These are phyloP conservation scores for Centella asiatica DNA, from an alignment of 129 eudicot genomes.

Conservation along the genomic window DNA sequence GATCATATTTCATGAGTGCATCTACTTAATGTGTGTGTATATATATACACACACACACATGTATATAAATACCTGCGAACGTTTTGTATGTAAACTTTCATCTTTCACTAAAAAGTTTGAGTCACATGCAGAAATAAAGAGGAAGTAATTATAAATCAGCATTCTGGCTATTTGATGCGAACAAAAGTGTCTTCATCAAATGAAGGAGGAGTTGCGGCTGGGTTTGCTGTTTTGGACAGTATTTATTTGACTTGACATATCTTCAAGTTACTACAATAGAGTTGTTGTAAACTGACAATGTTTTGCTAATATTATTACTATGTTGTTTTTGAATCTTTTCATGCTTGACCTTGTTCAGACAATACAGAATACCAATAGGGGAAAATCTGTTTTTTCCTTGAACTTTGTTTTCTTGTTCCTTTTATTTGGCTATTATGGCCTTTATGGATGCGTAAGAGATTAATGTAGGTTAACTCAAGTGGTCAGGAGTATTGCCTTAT, in stretches of 20 bases:
- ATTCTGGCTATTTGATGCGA: slow-evolving; percentile 84
- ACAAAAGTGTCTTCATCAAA: slow-evolving; percentile 91
- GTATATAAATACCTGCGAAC: no score
- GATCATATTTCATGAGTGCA: no score
- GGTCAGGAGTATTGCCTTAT: no score
- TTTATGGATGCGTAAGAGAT: no score
- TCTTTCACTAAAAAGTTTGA: not conserved
- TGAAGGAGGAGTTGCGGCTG: slow-evolving; percentile 97
- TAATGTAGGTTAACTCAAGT: no score
- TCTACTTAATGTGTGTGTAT: no score
- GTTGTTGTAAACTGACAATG: not conserved
- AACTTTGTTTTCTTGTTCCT: no score
- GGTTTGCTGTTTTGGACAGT: slow-evolving; percentile 94
- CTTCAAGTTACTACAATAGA: not conserved
- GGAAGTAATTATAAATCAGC: slow-evolving; percentile 42
- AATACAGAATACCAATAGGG: no score
- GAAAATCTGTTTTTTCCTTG: no score
- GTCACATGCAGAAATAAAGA: slow-evolving; percentile 59
- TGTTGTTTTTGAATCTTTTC: not conserved
- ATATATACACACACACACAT: no score
- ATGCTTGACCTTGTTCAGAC: not conserved
- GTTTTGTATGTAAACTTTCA: not conserved
- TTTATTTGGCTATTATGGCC: no score
- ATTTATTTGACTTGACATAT: slow-evolving; percentile 47
- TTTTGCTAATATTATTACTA: no score